phyloP scores from a whole-genome alignment of 495 filamentous ascomycete species.

The Penicillium pulvis region DNA sequence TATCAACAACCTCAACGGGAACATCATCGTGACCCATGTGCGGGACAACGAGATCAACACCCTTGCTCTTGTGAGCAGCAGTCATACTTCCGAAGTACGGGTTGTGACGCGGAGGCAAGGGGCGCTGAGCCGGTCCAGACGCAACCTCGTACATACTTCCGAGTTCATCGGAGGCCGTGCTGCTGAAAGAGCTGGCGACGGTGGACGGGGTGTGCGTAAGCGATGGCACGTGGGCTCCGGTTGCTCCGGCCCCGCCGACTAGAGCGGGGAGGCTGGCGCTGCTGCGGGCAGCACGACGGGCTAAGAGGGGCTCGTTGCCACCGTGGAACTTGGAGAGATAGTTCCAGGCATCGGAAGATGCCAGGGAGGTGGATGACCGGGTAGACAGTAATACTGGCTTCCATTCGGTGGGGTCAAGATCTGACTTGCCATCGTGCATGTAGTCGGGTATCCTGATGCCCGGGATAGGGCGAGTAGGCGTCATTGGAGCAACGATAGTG shows the following conservation, averaged over 20 bases:
- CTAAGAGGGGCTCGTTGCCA: slow-evolving; percentile 23
- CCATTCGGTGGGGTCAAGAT: slow-evolving; percentile 61
- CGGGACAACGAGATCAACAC: slow-evolving; percentile 47
- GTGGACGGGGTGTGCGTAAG: slow-evolving; percentile 49
- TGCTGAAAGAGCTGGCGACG: slow-evolving; percentile 45
- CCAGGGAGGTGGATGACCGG: slow-evolving; percentile 22
- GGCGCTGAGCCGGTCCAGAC: slow-evolving; percentile 26
- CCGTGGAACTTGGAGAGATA: slow-evolving; percentile 54
- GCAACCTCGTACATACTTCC: slow-evolving; percentile 30
- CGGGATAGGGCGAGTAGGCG: slow-evolving; percentile 35
- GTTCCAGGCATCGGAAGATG: slow-evolving; percentile 49
- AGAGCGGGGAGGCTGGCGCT: slow-evolving; percentile 40
- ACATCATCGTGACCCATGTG: slow-evolving; percentile 24
- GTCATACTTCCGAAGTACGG: slow-evolving; percentile 36
- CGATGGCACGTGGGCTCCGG: slow-evolving; percentile 21
- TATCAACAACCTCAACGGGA: slow-evolving; percentile 18
- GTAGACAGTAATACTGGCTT: slow-evolving; percentile 51
- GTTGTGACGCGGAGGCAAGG: slow-evolving; percentile 46
- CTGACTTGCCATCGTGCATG: slow-evolving; percentile 43
- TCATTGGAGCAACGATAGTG: slow-evolving; percentile 47
- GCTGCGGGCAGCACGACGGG: slow-evolving; percentile 35
- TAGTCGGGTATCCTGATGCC: slow-evolving; percentile 46
- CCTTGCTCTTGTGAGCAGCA: slow-evolving; percentile 27
- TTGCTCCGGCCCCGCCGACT: slow-evolving; percentile 1
- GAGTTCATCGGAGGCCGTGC: slow-evolving; percentile 44